Evolutionary conservation across 352 stramenopile genomes (phyloP).

Genomic region (Phytophthora hybrid): DNA sequence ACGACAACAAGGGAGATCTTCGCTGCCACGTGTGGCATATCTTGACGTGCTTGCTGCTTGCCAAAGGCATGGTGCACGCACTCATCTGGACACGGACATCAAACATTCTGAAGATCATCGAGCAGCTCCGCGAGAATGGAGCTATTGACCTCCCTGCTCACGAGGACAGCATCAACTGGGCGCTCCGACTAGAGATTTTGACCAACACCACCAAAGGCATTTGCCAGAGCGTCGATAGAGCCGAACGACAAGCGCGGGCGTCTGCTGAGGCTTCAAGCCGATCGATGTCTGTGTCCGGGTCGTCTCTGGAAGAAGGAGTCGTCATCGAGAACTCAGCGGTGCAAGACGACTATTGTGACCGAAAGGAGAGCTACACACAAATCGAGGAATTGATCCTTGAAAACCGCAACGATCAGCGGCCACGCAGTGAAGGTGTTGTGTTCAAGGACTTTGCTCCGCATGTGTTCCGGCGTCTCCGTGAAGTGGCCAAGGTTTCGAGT

Average conservation of each 20-base stretch:
- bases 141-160: constrained; percentile 67
- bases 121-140: constrained; percentile 70
- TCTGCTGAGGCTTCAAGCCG: constrained; percentile 42
- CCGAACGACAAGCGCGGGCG: constrained; percentile 63
- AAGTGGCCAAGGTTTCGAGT: constrained; percentile 67
- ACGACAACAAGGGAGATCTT: constrained; percentile 37
- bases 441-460: constrained; percentile 86
- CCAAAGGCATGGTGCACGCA: constrained; percentile 84
- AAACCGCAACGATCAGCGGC: constrained; percentile 65
- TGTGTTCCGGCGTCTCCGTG: constrained; percentile 79
- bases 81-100: constrained; percentile 88
- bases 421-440: constrained; percentile 65
- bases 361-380: constrained; percentile 78
- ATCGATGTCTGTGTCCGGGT: constrained; percentile 30
- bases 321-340: constrained; percentile 5
- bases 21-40: constrained; percentile 80
- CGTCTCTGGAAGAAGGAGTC: constrained; percentile 33
- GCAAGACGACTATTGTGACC: constrained; percentile 57
- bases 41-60: constrained; percentile 71
- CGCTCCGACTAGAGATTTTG: constrained; percentile 85
- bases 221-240: constrained; percentile 73
- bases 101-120: constrained; percentile 80
- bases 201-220: constrained; percentile 90
- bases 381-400: constrained; percentile 80
- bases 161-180: constrained; percentile 90